Percentiles rank a stretch among this genome's conserved stretches.
These are phyloP conservation scores for Termitomyces sp. DNA, from an alignment of 768 basidiomycete species.

Conservation along the genomic window DNA sequence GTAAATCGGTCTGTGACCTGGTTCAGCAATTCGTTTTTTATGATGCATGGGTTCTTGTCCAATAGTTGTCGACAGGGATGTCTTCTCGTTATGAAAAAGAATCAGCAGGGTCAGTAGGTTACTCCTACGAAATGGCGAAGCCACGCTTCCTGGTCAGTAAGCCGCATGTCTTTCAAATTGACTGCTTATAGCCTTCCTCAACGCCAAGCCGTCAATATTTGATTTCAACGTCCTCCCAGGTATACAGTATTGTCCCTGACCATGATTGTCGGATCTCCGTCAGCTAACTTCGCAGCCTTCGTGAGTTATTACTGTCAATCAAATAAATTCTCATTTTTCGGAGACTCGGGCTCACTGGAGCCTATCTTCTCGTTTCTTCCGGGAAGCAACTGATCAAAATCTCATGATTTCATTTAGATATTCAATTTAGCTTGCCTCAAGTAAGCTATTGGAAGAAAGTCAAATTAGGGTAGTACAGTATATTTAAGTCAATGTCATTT, in stretches of 20 bases:
- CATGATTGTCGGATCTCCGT: constrained; percentile 15
- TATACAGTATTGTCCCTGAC: constrained; percentile 20
- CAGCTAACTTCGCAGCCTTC: constrained; percentile 1
- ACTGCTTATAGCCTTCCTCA: not conserved
- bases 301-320: not conserved
- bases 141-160: constrained; percentile 19
- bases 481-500: not conserved
- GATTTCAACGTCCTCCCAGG: constrained; percentile 25
- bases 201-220: constrained; percentile 7
- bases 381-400: not conserved
- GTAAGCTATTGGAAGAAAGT: not conserved
- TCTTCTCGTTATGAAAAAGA: constrained; percentile 13
- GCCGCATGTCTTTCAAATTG: too few species aligned
- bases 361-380: constrained; percentile 22
- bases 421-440: not conserved
- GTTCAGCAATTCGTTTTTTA: constrained; percentile 9
- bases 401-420: not conserved
- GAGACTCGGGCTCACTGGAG: too few species aligned
- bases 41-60: not conserved
- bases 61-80: constrained; percentile 21
- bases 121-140: constrained; percentile 17
- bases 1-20: constrained; percentile 28
- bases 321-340: constrained; percentile 3
- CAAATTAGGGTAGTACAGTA: not conserved
- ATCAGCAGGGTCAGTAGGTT: constrained; percentile 25